phyloP scores from a whole-genome alignment of 805 yeast species.

The Lachancea sp. region DNA sequence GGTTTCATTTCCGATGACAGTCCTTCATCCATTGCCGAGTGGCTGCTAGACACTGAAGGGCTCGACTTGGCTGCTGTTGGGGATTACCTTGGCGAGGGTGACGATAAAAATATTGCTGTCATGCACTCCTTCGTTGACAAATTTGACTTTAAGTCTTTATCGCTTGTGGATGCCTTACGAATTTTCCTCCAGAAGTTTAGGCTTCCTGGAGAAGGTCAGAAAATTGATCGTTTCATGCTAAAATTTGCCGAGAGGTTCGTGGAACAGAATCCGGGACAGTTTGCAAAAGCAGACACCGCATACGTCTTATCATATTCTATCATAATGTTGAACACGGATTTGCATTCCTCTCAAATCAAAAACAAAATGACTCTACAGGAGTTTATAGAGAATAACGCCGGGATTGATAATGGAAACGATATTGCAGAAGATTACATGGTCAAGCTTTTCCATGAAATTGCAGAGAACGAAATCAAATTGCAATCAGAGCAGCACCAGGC shows the following conservation, averaged over 20 bases:
- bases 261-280: constrained; percentile 80
- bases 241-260: constrained; percentile 92
- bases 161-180: constrained; percentile 83
- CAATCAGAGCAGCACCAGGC: constrained; percentile 94
- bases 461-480: constrained; percentile 76
- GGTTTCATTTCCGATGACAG: constrained; percentile 56
- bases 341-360: constrained; percentile 81
- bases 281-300: constrained; percentile 90
- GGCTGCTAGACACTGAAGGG: constrained; percentile 66
- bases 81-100: constrained; percentile 87
- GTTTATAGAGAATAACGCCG: constrained; percentile 79
- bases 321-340: constrained; percentile 89
- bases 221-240: constrained; percentile 92
- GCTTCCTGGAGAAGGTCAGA: constrained; percentile 97
- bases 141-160: constrained; percentile 63
- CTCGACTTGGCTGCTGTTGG: constrained; percentile 82
- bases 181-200: constrained; percentile 80
- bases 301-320: constrained; percentile 89
- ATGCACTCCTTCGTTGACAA: constrained; percentile 92
- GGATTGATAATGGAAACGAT: constrained; percentile 87
- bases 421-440: constrained; percentile 67
- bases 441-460: constrained; percentile 71
- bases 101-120: constrained; percentile 63
- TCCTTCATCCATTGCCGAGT: constrained; percentile 67
- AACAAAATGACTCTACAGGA: constrained; percentile 83